These are phyloP conservation scores for Rubroshorea leprosula DNA, from an alignment of 345 rosid species.

Conservation along the genomic window DNA sequence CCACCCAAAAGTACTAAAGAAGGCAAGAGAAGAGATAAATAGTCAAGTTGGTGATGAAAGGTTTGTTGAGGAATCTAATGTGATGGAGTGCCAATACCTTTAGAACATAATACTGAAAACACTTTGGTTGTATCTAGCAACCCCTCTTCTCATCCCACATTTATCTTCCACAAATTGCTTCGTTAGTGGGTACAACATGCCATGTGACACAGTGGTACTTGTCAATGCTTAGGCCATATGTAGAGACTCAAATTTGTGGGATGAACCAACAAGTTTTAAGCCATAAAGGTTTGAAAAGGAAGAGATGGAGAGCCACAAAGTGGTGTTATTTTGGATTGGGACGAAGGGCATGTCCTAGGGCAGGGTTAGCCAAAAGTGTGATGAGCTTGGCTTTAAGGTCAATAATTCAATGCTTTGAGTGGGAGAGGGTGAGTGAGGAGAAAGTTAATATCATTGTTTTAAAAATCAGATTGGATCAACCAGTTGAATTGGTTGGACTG, in stretches of 20 bases:
- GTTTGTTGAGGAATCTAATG: slow-evolving; percentile 6
- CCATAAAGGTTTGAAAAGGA: slow-evolving; percentile 6
- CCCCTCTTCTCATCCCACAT: slow-evolving; percentile 9
- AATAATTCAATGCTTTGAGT: slow-evolving; percentile 15
- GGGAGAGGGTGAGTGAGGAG: slow-evolving; percentile 7
- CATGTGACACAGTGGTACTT: slow-evolving; percentile 4
- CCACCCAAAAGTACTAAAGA: slow-evolving; percentile 1
- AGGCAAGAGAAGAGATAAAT: slow-evolving; percentile 7
- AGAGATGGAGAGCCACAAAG: not conserved
- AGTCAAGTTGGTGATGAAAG: slow-evolving; percentile 5
- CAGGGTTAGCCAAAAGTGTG: not conserved
- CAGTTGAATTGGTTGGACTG: no score
- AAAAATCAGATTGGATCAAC: no score
- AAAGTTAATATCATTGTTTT: slow-evolving; percentile 17
- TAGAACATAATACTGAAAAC: slow-evolving; percentile 3
- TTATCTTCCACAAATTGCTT: slow-evolving; percentile 2
- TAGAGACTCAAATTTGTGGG: slow-evolving; percentile 9
- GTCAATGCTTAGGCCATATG: slow-evolving; percentile 16
- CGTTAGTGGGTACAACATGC: slow-evolving; percentile 13
- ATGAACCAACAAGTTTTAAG: slow-evolving; percentile 12
- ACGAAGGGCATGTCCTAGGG: slow-evolving; percentile 14
- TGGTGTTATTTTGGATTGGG: slow-evolving; percentile 12
- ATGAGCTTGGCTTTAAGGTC: slow-evolving; percentile 9
- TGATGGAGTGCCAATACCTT: slow-evolving; percentile 7
- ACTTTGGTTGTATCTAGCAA: slow-evolving; percentile 10